phyloP scores from a whole-genome alignment of 352 stramenopile genomes.

The Pythium chondricola region DNA sequence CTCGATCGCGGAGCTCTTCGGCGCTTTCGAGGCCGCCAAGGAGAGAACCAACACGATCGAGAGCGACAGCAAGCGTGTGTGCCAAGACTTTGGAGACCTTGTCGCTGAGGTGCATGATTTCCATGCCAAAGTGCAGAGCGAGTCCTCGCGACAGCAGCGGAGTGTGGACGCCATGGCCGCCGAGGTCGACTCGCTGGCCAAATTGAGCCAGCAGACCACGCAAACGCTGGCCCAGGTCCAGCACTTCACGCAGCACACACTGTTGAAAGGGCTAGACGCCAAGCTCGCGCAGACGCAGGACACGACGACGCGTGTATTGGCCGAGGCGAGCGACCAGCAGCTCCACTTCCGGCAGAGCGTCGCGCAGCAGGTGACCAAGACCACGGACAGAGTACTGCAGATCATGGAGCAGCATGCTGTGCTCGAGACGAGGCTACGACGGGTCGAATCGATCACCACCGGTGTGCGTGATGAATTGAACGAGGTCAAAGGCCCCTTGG shows the following conservation, averaged over 20 bases:
- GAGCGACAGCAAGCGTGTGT: neutral
- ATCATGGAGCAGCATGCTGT: constrained; percentile 29
- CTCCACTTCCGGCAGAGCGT: constrained; percentile 23
- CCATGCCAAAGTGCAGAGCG: constrained; percentile 17
- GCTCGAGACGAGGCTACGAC: constrained; percentile 28
- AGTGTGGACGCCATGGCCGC: constrained; percentile 6
- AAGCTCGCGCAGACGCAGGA: constrained; percentile 25
- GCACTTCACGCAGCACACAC: constrained; percentile 31
- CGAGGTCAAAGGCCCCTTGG: constrained; percentile 44
- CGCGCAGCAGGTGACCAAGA: constrained; percentile 25
- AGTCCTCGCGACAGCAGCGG: constrained; percentile 18
- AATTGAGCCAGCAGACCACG: constrained; percentile 21
- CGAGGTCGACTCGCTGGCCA: constrained; percentile 25
- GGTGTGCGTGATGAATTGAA: constrained; percentile 33
- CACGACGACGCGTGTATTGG: constrained; percentile 22
- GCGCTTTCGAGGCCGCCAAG: constrained; percentile 19
- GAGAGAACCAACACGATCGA: constrained; percentile 5
- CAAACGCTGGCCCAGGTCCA: constrained; percentile 35
- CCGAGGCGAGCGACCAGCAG: constrained; percentile 13
- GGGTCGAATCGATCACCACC: constrained; percentile 19
- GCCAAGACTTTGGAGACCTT: constrained; percentile 13
- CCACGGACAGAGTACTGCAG: constrained; percentile 25
- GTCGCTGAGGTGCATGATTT: constrained; percentile 13
- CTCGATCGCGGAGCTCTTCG: constrained; percentile 38
- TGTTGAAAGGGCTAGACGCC: constrained; percentile 29